Evolutionary conservation across 306 rosid genomes (phyloP).

Genomic region (Cucurbita ficifolia): DNA sequence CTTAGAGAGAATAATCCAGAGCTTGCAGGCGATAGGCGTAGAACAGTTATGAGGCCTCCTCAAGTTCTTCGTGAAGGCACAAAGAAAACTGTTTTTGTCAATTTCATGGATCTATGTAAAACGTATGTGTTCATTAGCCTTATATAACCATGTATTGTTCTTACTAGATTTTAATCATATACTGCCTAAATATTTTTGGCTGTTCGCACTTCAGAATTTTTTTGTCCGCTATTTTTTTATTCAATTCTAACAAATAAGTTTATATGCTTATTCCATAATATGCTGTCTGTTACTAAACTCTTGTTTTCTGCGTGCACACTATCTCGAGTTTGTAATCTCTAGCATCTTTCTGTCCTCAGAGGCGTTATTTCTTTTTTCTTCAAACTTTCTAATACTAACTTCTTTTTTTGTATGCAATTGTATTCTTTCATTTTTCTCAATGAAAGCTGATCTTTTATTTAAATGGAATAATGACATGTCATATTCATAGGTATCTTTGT

Average conservation of each 20-base stretch:
- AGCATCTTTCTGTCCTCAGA: not conserved
- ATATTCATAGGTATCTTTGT: not conserved
- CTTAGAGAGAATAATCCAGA: conserved; percentile 91
- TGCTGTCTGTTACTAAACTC: not conserved
- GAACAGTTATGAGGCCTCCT: conserved; percentile 97
- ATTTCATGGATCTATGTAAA: conserved; percentile 94
- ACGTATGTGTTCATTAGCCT: conserved; percentile 26
- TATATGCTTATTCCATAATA: not conserved
- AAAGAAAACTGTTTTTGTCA: conserved; percentile 90
- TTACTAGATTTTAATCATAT: not conserved
- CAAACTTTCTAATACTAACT: not conserved
- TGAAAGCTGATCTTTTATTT: no score
- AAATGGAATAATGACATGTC: not conserved
- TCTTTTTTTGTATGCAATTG: not conserved
- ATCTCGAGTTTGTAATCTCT: not conserved
- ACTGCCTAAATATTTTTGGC: not conserved
- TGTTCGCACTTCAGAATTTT: not conserved
- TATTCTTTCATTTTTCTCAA: not conserved
- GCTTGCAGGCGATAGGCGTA: conserved; percentile 77
- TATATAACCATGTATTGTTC: not conserved
- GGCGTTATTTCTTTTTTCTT: no score
- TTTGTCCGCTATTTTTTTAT: not conserved
- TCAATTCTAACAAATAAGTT: not conserved
- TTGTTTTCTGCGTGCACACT: not conserved
- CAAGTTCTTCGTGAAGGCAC: conserved; percentile 99